phyloP scores from a whole-genome alignment of 1,284 basidiomycete species.

The Porodaedalea pini region DNA sequence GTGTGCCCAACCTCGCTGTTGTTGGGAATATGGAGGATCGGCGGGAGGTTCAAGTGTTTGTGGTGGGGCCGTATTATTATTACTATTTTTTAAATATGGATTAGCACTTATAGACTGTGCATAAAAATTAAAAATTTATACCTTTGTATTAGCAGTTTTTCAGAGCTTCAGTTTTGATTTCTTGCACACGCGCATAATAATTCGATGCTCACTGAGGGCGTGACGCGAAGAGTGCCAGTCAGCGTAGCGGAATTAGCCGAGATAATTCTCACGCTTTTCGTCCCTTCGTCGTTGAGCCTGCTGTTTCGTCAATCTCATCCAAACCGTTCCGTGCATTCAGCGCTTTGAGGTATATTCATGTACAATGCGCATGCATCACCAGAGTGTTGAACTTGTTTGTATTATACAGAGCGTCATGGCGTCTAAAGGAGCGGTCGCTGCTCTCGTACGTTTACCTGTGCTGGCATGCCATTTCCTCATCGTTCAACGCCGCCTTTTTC shows the following conservation, averaged over 20 bases:
- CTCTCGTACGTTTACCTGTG: slow-evolving; percentile 56
- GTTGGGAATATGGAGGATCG: neutral
- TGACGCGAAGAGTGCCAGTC: neutral
- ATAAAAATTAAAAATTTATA: too few species aligned
- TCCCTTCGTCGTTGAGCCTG: neutral
- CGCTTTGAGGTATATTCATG: slow-evolving; percentile 17
- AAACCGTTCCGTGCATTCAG: slow-evolving; percentile 12
- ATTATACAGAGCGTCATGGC: slow-evolving; percentile 52
- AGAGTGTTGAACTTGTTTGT: too few species aligned
- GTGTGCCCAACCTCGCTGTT: neutral
- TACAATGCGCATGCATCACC: too few species aligned
- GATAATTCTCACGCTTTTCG: slow-evolving; percentile 6
- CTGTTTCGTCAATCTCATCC: slow-evolving; percentile 3
- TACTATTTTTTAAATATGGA: too few species aligned
- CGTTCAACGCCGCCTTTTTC: slow-evolving; percentile 3
- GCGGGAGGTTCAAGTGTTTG: too few species aligned
- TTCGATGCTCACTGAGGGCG: too few species aligned
- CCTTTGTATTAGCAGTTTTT: too few species aligned
- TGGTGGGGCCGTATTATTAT: too few species aligned
- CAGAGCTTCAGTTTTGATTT: neutral
- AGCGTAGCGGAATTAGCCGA: slow-evolving; percentile 2
- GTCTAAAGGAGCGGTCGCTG: slow-evolving; percentile 74
- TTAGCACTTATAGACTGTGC: too few species aligned
- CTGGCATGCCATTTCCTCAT: slow-evolving; percentile 20
- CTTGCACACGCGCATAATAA: too few species aligned